Conservation (phyloP, 371 early-diverging fungal species). For the Choanephora cucurbitarum region DNA sequence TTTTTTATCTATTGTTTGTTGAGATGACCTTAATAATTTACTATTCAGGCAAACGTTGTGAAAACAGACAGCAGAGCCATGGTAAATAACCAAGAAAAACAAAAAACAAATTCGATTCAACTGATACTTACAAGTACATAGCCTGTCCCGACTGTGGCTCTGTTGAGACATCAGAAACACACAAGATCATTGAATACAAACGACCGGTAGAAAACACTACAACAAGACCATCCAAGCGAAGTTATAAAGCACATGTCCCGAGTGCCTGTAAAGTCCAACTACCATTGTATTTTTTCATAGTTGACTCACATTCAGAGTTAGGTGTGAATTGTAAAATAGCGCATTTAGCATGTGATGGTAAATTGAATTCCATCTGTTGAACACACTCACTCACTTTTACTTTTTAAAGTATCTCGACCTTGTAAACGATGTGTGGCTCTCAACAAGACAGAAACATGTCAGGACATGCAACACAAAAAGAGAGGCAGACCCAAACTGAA, state of each 20-base stretch:
- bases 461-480: conserved; percentile 81
- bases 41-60: too few relatives aligned
- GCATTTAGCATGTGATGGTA: conserved; percentile 57
- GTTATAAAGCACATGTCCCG: conserved; percentile 34
- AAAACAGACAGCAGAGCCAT: too few relatives aligned
- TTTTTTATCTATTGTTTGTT: too few relatives aligned
- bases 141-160: too few relatives aligned
- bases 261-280: conserved; percentile 31
- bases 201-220: neutral
- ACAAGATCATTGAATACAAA: too few relatives aligned
- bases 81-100: too few relatives aligned
- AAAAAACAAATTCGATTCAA: too few relatives aligned
- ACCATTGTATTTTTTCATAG: neutral
- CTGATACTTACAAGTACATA: too few relatives aligned
- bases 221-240: conserved; percentile 23
- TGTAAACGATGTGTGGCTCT: conserved; percentile 76
- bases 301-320: conserved; percentile 2
- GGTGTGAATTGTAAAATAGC: conserved; percentile 50
- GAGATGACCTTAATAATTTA: too few relatives aligned
- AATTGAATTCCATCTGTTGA: conserved; percentile 5
- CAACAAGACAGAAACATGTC: conserved; percentile 74
- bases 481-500: conserved; percentile 78
- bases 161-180: too few relatives aligned
- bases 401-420: conserved; percentile 62
- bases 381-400: neutral